Base-by-base conservation (phyloP, 2,329 filamentous ascomycete genomes). In the Epicoccum sorghinum region DNA sequence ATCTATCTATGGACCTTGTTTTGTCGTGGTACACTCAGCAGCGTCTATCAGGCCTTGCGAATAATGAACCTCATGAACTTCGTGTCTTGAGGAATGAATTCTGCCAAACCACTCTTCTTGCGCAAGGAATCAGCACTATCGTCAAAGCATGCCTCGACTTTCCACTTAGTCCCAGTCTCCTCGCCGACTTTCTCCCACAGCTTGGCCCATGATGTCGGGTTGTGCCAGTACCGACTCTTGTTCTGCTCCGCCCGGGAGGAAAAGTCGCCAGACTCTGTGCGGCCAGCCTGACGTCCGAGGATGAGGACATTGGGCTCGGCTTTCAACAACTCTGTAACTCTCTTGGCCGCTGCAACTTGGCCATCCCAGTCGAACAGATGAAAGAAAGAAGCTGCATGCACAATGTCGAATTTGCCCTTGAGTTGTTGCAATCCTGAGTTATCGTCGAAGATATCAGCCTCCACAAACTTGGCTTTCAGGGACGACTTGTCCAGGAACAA, bases 381-480 rank as follows among this genome's bases (percentile, higher is more conserved):
- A 38, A 81, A 73, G 62, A 80, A 77, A 0, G 74, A 74, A 0
- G 70, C 70, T 2, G 78, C 67, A 30, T 77, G 68, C 6, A 80
- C 58, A 10, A 81, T 71, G 50, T 79, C 75, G 2, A 78, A 63
- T n/a, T 71, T 65, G 4, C 73, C 74, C 25, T 75, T 62, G 25
- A 80, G 56, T 35, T 72, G 49, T 12, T 66, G 67, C 29, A 79
- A 55, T 7, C 57, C 58, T 1, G 70, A 71, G 10, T 67, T 54
- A 6, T 59, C 29, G 32, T 71, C 65, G 30, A 74, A 66, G 30
- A 85, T 70, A 55, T 86, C 80, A 18, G 81, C 83, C 3, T 78
- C 66, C 35, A 86, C 75, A 60, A 86, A 85, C 1, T 73, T 76
- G 1, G 78, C 78, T 29, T 75, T 77, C 9, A 86, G 67, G 22